These are phyloP conservation scores for Pseudomonodictys pantanalensis DNA, from an alignment of 495 filamentous ascomycete genomes.

Conservation along the genomic window DNA sequence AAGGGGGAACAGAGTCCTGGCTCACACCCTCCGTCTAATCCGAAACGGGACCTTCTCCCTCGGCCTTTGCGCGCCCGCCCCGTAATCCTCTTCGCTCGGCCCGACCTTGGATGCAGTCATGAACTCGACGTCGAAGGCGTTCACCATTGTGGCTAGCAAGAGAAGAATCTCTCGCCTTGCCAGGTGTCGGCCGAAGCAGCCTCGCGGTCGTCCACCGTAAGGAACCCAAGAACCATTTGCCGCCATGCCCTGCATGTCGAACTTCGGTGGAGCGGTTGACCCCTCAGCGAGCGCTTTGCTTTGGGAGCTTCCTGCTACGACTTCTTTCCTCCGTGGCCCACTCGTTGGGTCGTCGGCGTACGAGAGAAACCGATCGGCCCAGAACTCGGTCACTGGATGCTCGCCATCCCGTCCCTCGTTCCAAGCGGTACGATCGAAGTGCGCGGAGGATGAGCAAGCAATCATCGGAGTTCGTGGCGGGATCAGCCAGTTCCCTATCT, in stretches of 20 bases:
- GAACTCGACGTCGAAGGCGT: not conserved
- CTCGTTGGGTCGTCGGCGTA: not conserved
- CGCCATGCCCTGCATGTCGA: not conserved
- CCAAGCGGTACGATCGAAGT: not conserved
- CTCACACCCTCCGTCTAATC: not conserved
- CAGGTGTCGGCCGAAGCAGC: not conserved
- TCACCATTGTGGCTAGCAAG: not conserved
- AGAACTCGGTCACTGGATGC: not conserved
- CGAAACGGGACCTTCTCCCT: not conserved
- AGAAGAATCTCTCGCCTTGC: not conserved
- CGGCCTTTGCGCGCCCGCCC: not conserved
- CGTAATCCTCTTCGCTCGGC: not conserved
- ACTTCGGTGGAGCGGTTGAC: not conserved
- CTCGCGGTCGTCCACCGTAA: not conserved
- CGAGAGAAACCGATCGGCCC: not conserved
- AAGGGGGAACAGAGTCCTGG: too few species aligned
- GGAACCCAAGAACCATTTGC: not conserved
- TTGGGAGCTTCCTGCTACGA: not conserved
- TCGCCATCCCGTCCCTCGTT: not conserved
- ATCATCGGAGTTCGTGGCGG: not conserved
- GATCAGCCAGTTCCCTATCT: not conserved
- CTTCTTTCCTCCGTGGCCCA: not conserved
- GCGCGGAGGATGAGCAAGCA: not conserved
- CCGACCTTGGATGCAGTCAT: not conserved
- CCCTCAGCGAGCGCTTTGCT: not conserved